Base-by-base conservation (phyloP, 306 rosid species). In the Vicia sativa region DNA sequence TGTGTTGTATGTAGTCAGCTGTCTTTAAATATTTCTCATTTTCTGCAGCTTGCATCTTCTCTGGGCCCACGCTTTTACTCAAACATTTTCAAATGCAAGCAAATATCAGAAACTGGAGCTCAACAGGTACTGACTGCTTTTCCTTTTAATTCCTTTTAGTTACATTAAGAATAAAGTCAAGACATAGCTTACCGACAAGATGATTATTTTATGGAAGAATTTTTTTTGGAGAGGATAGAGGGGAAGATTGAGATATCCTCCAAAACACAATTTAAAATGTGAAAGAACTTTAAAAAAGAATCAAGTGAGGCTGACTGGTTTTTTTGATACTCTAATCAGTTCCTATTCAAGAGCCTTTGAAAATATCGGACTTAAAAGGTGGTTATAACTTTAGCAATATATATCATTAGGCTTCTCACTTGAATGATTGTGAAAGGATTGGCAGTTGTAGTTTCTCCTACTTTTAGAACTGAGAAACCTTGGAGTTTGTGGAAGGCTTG, bases 91-190 rank as follows among this genome's bases (percentile, higher is more conserved):
- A 93, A 87, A 78, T 93, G 99, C 92, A 93, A 90, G 90, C 99
- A 93, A 38, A 90, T 93, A 88, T 93, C 99, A 71, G 99, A 93
- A 91, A 93, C 99, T 52, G 99, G 99, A 74, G 97, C 99, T 18
- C 97, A 93, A 81, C 99, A 93, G 83, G 99, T 93, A 85, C 37
- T 71, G 46, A 41, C 38, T 5, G 14, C 34, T 61, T 63, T 61
- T 61, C 21, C 7, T 62, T 65, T 72, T 54, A 48, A 44, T 65
- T 59, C 39, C 70, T 55, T 59, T 70, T 12, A 25, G 39, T 64
- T 75, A 13, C 45, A 46, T 19, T 28, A 50, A 63, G 58, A 23
- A 61, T 62, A 48, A 54, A 68, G 37, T 54, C 73, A 60, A 48
- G 64, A 10, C 23, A n/a, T n/a, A 52, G 56, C 68, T 66, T 66